phyloP scores from a whole-genome alignment of 2,329 filamentous ascomycete genomes.

The Aspergillus floridensis region DNA sequence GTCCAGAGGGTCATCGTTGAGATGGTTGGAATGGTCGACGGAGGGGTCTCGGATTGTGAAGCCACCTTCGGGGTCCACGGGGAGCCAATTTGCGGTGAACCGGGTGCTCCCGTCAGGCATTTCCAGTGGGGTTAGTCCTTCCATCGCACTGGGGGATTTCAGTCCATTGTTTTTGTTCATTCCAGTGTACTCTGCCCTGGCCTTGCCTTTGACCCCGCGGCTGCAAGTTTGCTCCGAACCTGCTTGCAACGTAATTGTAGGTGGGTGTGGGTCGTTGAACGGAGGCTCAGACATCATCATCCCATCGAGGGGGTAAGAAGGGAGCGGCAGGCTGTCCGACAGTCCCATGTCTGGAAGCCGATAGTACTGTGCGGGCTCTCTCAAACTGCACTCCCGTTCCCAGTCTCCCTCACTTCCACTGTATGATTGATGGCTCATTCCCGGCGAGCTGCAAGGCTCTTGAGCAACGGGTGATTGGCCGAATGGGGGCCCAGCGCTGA shows the following conservation, averaged over 20 bases:
- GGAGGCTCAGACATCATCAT: background rate
- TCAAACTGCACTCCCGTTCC: conserved; percentile 18
- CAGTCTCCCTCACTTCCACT: conserved; percentile 22
- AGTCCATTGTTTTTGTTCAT: background rate
- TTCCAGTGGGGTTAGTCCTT: conserved; percentile 26
- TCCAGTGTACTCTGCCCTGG: background rate
- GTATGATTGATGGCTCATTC: conserved; percentile 19
- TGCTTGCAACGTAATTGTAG: background rate
- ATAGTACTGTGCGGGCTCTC: conserved; percentile 13
- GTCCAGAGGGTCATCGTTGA: background rate
- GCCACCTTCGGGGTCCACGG: conserved; percentile 29
- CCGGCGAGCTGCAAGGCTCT: conserved; percentile 23
- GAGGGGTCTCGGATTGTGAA: conserved; percentile 26
- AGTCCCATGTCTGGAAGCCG: conserved; percentile 7
- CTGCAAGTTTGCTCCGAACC: background rate
- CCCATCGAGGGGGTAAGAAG: background rate
- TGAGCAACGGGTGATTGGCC: conserved; percentile 13
- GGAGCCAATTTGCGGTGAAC: conserved; percentile 32
- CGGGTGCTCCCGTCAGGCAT: conserved; percentile 35
- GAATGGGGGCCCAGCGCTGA: conserved; percentile 2
- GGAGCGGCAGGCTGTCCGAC: background rate
- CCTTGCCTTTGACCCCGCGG: background rate
- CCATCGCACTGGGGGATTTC: conserved; percentile 10
- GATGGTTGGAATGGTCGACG: background rate
- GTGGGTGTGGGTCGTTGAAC: background rate